Percentiles rank a stretch among this genome's conserved stretches.
phyloP scores from a whole-genome alignment of 2,329 filamentous ascomycete genomes.

The Arthrinium puccinioides region DNA sequence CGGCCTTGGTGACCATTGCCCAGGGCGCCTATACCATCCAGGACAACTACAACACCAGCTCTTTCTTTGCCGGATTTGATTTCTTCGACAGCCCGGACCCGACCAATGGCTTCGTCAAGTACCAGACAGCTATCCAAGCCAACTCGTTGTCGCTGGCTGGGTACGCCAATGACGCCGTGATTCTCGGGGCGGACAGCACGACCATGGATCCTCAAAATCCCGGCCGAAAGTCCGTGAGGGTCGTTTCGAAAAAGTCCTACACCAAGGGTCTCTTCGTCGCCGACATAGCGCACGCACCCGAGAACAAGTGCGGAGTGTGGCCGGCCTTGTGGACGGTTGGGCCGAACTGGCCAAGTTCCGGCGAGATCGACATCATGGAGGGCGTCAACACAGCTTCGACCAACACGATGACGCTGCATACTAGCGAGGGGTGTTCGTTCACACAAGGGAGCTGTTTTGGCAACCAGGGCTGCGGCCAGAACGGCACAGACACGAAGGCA shows the following conservation, averaged over 20 bases:
- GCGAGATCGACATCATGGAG: slow-evolving; percentile 78
- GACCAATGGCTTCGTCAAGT: slow-evolving; percentile 68
- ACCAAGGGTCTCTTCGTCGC: slow-evolving; percentile 63
- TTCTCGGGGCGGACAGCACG: slow-evolving; percentile 61
- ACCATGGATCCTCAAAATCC: slow-evolving; percentile 41
- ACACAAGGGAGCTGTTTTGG: slow-evolving; percentile 51
- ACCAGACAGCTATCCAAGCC: slow-evolving; percentile 53
- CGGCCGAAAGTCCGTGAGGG: slow-evolving; percentile 64
- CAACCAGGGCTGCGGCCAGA: slow-evolving; percentile 53
- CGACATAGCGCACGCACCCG: slow-evolving; percentile 72
- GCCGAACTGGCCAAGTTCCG: slow-evolving; percentile 59
- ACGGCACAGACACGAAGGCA: slow-evolving; percentile 40
- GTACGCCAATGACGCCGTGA: slow-evolving; percentile 47
- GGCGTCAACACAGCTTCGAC: slow-evolving; percentile 58
- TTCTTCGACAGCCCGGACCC: slow-evolving; percentile 58
- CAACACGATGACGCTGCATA: slow-evolving; percentile 64
- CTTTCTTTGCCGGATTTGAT: slow-evolving; percentile 49
- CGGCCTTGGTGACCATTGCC: slow-evolving; percentile 7
- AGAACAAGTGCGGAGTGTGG: slow-evolving; percentile 61
- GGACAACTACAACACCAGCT: slow-evolving; percentile 40
- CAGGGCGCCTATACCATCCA: slow-evolving; percentile 34
- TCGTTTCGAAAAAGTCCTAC: slow-evolving; percentile 60
- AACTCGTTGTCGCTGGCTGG: slow-evolving; percentile 50
- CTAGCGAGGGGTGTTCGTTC: slow-evolving; percentile 48
- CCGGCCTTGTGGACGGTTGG: slow-evolving; percentile 67